Conservation (phyloP, 306 rosid genomes). For the Pterocarpus santalinus region DNA sequence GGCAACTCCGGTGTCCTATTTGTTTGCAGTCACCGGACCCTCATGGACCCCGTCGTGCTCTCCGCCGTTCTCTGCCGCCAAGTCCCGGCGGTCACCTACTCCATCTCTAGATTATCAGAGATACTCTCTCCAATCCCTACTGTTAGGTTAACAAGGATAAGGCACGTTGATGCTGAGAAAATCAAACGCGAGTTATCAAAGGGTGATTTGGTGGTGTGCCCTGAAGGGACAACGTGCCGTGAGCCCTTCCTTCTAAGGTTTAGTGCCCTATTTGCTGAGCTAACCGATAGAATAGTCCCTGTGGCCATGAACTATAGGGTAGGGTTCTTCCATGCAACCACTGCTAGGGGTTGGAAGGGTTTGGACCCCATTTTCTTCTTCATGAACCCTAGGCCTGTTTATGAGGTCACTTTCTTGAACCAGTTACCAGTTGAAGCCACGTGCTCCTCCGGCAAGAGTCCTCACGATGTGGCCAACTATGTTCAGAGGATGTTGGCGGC, state of each 20-base stretch:
- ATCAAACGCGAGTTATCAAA: slow-evolving; percentile 66
- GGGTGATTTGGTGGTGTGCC: slow-evolving; percentile 90
- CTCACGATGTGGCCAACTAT: slow-evolving; percentile 92
- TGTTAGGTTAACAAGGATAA: slow-evolving; percentile 68
- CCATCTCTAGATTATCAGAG: slow-evolving; percentile 83
- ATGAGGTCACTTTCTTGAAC: slow-evolving; percentile 90
- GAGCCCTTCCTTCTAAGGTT: slow-evolving; percentile 91
- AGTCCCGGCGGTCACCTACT: slow-evolving; percentile 89
- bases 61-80: slow-evolving; percentile 72
- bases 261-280: slow-evolving; percentile 81
- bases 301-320: slow-evolving; percentile 96
- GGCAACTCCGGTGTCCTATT: slow-evolving; percentile 78
- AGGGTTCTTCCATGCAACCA: slow-evolving; percentile 95
- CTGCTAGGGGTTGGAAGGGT: slow-evolving; percentile 91
- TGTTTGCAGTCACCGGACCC: slow-evolving; percentile 90
- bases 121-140: slow-evolving; percentile 91
- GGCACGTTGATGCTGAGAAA: slow-evolving; percentile 72
- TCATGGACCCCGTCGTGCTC: slow-evolving; percentile 93
- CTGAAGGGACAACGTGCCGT: slow-evolving; percentile 96
- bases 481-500: slow-evolving; percentile 92
- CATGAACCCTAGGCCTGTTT: slow-evolving; percentile 93
- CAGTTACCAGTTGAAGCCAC: slow-evolving; percentile 92
- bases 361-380: slow-evolving; percentile 89
- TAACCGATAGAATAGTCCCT: slow-evolving; percentile 91
- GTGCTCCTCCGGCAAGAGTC: slow-evolving; percentile 83